Conservation (phyloP, 768 basidiomycete species). For the Zangia roseola region DNA sequence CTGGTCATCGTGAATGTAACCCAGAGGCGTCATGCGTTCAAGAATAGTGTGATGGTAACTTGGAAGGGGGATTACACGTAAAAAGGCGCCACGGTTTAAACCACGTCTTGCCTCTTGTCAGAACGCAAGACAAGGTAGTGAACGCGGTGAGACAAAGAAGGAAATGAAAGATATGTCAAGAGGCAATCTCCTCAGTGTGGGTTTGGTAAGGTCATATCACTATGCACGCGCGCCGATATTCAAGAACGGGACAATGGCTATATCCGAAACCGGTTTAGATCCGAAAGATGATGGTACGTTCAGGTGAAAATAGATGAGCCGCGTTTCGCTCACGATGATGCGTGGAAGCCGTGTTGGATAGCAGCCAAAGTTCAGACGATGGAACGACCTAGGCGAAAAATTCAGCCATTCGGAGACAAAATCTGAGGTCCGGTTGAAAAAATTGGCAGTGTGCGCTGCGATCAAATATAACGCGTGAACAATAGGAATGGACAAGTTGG, state of each 20-base stretch:
- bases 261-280: slow-evolving; percentile 38
- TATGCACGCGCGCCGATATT: slow-evolving; percentile 16
- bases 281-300: slow-evolving; percentile 18
- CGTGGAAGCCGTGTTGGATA: slow-evolving; percentile 1
- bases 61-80: background rate
- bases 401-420: slow-evolving; percentile 12
- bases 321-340: slow-evolving; percentile 14
- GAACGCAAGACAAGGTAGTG: slow-evolving; percentile 36
- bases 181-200: slow-evolving; percentile 7
- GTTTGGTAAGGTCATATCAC: slow-evolving; percentile 18
- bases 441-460: slow-evolving; percentile 7
- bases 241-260: slow-evolving; percentile 31
- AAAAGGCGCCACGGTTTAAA: slow-evolving; percentile 12
- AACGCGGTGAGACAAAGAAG: slow-evolving; percentile 24
- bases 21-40: slow-evolving; percentile 11
- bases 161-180: slow-evolving; percentile 17
- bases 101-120: slow-evolving; percentile 27
- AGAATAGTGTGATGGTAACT: slow-evolving; percentile 2
- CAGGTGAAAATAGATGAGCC: slow-evolving; percentile 19
- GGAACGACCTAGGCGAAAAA: slow-evolving; percentile 9
- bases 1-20: slow-evolving; percentile 16
- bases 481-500: slow-evolving; percentile 26
- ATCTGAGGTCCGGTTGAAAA: slow-evolving; percentile 1
- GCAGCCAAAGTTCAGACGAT: slow-evolving; percentile 11
- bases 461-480: slow-evolving; percentile 20